These are phyloP conservation scores for Hymenoscyphus salicellus DNA, from an alignment of 2,329 filamentous ascomycete genomes.

Conservation along the genomic window DNA sequence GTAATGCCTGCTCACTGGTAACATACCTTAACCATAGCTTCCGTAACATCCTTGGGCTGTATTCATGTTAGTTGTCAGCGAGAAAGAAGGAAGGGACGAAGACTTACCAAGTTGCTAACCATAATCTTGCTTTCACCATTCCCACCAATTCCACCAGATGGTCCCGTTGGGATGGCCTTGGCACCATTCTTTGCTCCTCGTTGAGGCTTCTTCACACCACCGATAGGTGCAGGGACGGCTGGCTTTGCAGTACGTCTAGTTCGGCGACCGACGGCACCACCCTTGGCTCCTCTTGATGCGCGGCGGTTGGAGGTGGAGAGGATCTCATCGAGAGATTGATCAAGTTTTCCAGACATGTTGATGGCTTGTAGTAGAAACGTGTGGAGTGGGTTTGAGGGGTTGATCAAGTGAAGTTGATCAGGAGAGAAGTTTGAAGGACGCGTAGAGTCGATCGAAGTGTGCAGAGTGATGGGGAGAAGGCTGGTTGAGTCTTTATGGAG, in stretches of 20 bases:
- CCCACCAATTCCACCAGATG: slow-evolving; percentile 52
- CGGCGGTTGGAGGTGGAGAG: slow-evolving; percentile 70
- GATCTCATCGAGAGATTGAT: slow-evolving; percentile 96
- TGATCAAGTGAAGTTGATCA: slow-evolving; percentile 29
- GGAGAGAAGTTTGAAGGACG: slow-evolving; percentile 25
- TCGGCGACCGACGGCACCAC: slow-evolving; percentile 43
- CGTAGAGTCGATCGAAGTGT: slow-evolving; percentile 24
- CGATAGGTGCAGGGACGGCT: slow-evolving; percentile 66
- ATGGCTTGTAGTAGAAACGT: slow-evolving; percentile 28
- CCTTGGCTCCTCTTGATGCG: slow-evolving; percentile 36
- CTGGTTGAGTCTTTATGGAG: slow-evolving; percentile 30
- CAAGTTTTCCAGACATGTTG: slow-evolving; percentile 90
- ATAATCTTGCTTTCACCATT: slow-evolving; percentile 90
- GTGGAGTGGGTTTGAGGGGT: slow-evolving; percentile 8
- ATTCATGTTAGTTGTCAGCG: slow-evolving; percentile 13
- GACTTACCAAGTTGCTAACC: slow-evolving; percentile 93
- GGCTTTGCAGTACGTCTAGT: slow-evolving; percentile 40
- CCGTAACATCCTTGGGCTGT: slow-evolving; percentile 92
- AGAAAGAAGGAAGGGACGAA: not conserved
- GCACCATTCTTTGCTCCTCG: slow-evolving; percentile 58
- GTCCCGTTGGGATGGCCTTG: slow-evolving; percentile 64
- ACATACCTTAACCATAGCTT: slow-evolving; percentile 99
- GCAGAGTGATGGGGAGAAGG: slow-evolving; percentile 26
- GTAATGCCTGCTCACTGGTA: slow-evolving; percentile 68
- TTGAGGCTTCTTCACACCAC: slow-evolving; percentile 77